These are phyloP conservation scores for Cladophialophora chaetospira DNA, from an alignment of 2,329 filamentous ascomycete species.

Conservation along the genomic window DNA sequence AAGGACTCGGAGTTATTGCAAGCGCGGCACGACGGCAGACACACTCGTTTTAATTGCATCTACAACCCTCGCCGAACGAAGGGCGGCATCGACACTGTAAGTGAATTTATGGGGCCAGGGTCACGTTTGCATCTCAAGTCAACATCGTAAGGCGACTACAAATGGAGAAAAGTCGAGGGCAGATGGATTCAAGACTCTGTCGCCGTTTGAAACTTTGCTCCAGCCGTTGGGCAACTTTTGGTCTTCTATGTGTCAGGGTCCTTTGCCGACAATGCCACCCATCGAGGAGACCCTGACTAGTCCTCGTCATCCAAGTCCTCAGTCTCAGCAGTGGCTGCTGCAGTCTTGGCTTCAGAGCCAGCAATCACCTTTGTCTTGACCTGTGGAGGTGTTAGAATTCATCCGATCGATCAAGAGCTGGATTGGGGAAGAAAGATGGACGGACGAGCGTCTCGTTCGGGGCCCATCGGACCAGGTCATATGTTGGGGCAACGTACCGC, in stretches of 20 bases:
- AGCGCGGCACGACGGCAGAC: not conserved
- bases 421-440: too few species aligned
- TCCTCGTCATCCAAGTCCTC: slow-evolving; percentile 30
- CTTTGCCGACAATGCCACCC: slow-evolving; percentile 6
- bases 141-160: not conserved
- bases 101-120: not conserved
- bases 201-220: not conserved
- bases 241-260: slow-evolving; percentile 17
- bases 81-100: not conserved
- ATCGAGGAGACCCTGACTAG: slow-evolving; percentile 8
- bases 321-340: slow-evolving; percentile 23
- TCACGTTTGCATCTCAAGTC: not conserved
- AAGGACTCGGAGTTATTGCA: not conserved
- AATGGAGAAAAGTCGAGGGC: not conserved
- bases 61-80: not conserved
- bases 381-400: too few species aligned
- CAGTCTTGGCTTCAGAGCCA: slow-evolving; percentile 25
- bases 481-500: too few species aligned
- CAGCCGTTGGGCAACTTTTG: not conserved
- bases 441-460: too few species aligned
- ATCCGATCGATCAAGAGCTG: too few species aligned
- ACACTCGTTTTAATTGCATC: not conserved
- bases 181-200: not conserved
- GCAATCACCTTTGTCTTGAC: slow-evolving; percentile 31
- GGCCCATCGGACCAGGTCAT: too few species aligned